Evolutionary conservation across 805 yeast genomes (phyloP).

Genomic region (Cyberlindnera petersonii): DNA sequence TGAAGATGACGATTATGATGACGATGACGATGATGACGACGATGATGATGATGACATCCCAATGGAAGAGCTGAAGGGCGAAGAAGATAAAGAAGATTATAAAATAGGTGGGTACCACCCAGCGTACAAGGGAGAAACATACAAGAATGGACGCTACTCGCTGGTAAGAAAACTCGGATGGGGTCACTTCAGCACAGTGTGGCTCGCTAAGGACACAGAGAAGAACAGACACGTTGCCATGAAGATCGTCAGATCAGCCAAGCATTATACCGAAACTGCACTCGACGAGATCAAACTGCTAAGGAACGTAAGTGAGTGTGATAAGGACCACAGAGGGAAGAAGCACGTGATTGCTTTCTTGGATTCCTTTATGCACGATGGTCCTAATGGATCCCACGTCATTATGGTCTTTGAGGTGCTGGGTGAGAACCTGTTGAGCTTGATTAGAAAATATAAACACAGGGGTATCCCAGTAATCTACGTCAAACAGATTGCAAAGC

Average conservation of each 20-base stretch:
- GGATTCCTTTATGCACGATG: slow-evolving; percentile 81
- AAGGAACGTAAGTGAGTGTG: slow-evolving; percentile 58
- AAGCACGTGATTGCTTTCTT: slow-evolving; percentile 72
- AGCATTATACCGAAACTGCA: slow-evolving; percentile 90
- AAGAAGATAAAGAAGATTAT: slow-evolving; percentile 84
- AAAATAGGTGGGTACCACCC: slow-evolving; percentile 96
- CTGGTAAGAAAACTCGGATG: slow-evolving; percentile 91
- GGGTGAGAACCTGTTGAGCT: slow-evolving; percentile 87
- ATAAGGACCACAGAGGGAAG: slow-evolving; percentile 73
- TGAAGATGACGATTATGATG: not conserved
- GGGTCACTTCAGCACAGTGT: slow-evolving; percentile 97
- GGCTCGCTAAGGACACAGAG: slow-evolving; percentile 73
- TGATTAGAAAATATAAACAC: slow-evolving; percentile 74
- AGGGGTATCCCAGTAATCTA: slow-evolving; percentile 73
- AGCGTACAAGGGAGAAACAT: slow-evolving; percentile 80
- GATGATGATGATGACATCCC: slow-evolving; percentile 27
- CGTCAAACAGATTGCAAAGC: slow-evolving; percentile 80
- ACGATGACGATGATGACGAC: slow-evolving; percentile 9
- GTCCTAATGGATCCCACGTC: slow-evolving; percentile 89
- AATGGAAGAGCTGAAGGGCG: slow-evolving; percentile 50
- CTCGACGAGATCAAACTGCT: slow-evolving; percentile 85
- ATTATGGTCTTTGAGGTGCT: slow-evolving; percentile 97
- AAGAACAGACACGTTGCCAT: slow-evolving; percentile 79
- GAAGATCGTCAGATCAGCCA: slow-evolving; percentile 89
- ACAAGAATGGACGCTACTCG: slow-evolving; percentile 70